Evolutionary conservation across 1,139 yeast species (phyloP), one percentile per base, ranked within the genome.

Genomic region (Sugiyamaella sp.): DNA sequence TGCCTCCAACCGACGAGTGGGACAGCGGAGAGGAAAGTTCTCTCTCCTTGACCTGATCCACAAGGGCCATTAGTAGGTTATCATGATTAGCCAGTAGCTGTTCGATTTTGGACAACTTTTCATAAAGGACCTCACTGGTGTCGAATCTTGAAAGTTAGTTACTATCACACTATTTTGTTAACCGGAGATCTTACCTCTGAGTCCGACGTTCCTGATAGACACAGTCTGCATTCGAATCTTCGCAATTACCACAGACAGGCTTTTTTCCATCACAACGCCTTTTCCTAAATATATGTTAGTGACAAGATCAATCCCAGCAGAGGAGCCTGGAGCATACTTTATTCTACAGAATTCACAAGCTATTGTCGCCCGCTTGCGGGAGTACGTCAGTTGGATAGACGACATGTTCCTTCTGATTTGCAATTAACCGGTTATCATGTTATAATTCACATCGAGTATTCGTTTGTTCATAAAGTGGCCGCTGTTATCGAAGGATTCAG

Each of bases 341-440:
- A 46, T 41, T 17, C 61, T 53, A 43, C 61, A 58, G 24, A 57
- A 51, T 24, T 57, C 58, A 49, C 61, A 58, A 16, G 61, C 61
- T 21, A 58, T 49, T 12, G 57, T 37, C 3, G 57, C 55, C 39
- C 57, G 46, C 27, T 52, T 54, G 14, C 57, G 33, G 27, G 44
- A 22, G n/a, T 46, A 46, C 17, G 41, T 39, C 49, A 46, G 22
- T 21, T 46, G 42, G 16, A 46, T 37, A 29, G 35, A 29, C 35
- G 35, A 29, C 35, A 29, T 29, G 4, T 12, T 29, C n/a, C 29
- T 10, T 29, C 35, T 29, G 35, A 38, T 17, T 12, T 16, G 5
- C 38, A 33, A 33, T 33, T 10, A 5, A 24, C 29, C n/a, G n/a
- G n/a, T n/a, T n/a, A n/a, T n/a, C n/a, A n/a, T n/a, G n/a, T n/a